Evolutionary conservation across 495 filamentous ascomycete species (phyloP).

Genomic region (Hypomontagnella monticulosa): DNA sequence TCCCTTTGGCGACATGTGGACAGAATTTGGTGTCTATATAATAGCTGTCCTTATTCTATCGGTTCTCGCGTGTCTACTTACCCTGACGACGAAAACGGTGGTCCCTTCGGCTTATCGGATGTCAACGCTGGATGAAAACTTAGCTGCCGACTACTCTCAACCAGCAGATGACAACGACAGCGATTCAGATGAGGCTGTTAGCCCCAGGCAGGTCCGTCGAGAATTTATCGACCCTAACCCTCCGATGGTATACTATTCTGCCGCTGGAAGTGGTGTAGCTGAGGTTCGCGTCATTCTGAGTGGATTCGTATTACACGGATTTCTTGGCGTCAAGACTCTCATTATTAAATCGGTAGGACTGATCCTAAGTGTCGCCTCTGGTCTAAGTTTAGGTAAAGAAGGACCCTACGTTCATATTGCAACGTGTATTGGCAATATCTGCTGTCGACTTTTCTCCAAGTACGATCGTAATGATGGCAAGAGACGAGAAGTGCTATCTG

Average conservation of each 20-base stretch:
- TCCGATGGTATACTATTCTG: conserved; percentile 93
- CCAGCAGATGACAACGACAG: conserved; percentile 52
- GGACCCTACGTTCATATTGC: conserved; percentile 98
- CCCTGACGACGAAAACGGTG: conserved; percentile 87
- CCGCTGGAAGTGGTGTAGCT: conserved; percentile 94
- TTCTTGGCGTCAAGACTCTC: conserved; percentile 88
- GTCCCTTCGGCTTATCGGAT: conserved; percentile 88
- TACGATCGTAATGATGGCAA: conserved; percentile 92
- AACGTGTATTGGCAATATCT: conserved; percentile 94
- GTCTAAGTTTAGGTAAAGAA: conserved; percentile 93
- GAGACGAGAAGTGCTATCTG: conserved; percentile 90
- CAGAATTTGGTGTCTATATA: conserved; percentile 82
- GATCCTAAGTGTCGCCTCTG: conserved; percentile 89
- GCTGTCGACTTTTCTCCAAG: conserved; percentile 89
- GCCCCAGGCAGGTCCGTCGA: conserved; percentile 45
- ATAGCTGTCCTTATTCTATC: conserved; percentile 75
- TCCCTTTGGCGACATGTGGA: conserved; percentile 65
- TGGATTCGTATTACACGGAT: conserved; percentile 96
- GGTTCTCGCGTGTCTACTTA: conserved; percentile 78
- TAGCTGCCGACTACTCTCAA: conserved; percentile 57
- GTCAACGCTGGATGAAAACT: conserved; percentile 85
- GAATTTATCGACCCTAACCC: conserved; percentile 50
- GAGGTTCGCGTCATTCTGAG: conserved; percentile 98
- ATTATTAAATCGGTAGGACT: conserved; percentile 85
- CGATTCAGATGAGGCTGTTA: conserved; percentile 43